Conservation (phyloP, 225 moss, liverwort and hornwort genomes). For the Sphagnum tenellum region DNA sequence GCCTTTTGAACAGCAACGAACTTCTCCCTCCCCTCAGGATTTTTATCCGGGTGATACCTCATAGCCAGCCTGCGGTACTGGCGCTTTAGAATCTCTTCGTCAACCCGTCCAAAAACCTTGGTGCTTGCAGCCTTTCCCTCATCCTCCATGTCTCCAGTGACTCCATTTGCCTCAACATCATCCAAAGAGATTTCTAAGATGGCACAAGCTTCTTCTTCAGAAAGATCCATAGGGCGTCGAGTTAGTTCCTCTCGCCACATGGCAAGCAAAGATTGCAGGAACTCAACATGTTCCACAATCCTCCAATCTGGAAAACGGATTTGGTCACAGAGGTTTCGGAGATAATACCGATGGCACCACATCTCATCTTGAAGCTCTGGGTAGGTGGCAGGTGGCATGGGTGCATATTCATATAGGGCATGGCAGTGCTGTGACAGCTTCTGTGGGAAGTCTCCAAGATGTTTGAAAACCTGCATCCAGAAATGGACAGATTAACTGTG, state of each 20-base stretch:
- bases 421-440: slow-evolving; percentile 92
- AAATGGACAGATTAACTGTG: neutral
- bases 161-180: slow-evolving; percentile 40
- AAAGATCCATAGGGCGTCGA: slow-evolving; percentile 82
- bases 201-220: slow-evolving; percentile 88
- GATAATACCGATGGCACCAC: slow-evolving; percentile 98
- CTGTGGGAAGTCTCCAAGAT: slow-evolving; percentile 87
- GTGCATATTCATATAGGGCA: slow-evolving; percentile 81
- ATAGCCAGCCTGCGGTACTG: slow-evolving; percentile 91
- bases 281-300: slow-evolving; percentile 91
- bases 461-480: slow-evolving; percentile 60
- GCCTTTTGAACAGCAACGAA: slow-evolving; percentile 96
- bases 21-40: slow-evolving; percentile 86
- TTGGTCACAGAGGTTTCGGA: slow-evolving; percentile 86
- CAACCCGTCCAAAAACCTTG: slow-evolving; percentile 70
- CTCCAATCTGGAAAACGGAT: slow-evolving; percentile 88
- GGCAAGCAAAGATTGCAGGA: slow-evolving; percentile 77
- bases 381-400: slow-evolving; percentile 93
- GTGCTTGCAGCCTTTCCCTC: slow-evolving; percentile 34
- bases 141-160: slow-evolving; percentile 53
- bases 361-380: slow-evolving; percentile 96
- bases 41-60: slow-evolving; percentile 94
- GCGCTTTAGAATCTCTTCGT: slow-evolving; percentile 86
- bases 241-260: slow-evolving; percentile 97
- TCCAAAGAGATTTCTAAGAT: slow-evolving; percentile 78